These are phyloP conservation scores for Beta lomatogona DNA, from an alignment of 179 eudicot genomes.

Conservation along the genomic window DNA sequence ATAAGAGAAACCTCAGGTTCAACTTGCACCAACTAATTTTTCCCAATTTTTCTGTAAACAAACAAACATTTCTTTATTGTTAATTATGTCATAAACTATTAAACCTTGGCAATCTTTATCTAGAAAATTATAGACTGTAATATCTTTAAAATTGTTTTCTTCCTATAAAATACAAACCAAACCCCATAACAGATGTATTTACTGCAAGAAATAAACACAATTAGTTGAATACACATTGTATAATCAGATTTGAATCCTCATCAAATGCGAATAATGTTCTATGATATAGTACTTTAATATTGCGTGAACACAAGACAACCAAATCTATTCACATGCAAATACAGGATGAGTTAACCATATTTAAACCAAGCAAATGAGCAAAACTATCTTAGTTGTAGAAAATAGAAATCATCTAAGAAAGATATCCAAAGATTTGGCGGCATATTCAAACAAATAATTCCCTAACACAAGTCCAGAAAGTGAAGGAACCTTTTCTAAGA, in stretches of 20 bases:
- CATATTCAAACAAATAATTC: constrained; percentile 6
- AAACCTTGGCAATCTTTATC: no score
- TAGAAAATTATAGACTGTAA: no score
- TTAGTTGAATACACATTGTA: background rate
- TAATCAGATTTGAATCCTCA: background rate
- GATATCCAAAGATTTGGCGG: constrained; percentile 11
- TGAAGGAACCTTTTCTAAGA: background rate
- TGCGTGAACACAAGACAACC: background rate
- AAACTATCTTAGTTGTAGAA: background rate
- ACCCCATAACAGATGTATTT: no score
- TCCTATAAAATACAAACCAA: no score
- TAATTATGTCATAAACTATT: no score
- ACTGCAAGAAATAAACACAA: background rate
- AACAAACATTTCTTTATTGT: no score
- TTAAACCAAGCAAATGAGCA: background rate
- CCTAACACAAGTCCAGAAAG: background rate
- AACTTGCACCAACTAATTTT: no score
- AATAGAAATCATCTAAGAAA: background rate
- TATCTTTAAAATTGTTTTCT: no score
- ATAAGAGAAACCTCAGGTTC: no score
- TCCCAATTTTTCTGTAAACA: no score
- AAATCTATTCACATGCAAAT: constrained; percentile 6
- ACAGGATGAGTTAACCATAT: background rate
- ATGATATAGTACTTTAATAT: background rate
- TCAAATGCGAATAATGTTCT: background rate